phyloP scores from a whole-genome alignment of 345 rosid species.

The Euclidium syriacum region DNA sequence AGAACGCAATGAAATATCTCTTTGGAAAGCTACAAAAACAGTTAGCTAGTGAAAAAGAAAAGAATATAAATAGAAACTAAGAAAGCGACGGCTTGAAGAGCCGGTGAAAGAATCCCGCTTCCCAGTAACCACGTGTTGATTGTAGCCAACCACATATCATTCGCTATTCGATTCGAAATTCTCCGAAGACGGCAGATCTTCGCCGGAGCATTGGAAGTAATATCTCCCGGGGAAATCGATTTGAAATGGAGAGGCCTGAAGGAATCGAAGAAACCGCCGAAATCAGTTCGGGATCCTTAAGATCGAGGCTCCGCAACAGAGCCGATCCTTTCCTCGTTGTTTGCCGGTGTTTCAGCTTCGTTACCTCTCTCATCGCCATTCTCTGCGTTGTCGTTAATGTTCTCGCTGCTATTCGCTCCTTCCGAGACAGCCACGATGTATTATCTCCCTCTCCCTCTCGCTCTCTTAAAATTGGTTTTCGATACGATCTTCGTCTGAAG shows the following conservation, averaged over 20 bases:
- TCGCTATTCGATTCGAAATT: not conserved
- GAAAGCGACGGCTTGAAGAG: not conserved
- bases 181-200: not conserved
- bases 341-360: constrained; percentile 69
- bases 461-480: not conserved
- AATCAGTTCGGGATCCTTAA: constrained; percentile 8
- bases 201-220: not conserved
- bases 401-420: constrained; percentile 78
- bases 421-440: constrained; percentile 75
- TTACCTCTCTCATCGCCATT: constrained; percentile 60
- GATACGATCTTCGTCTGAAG: constrained; percentile 12
- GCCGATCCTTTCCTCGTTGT: constrained; percentile 65
- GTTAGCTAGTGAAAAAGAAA: not conserved
- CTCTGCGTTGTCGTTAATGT: constrained; percentile 81
- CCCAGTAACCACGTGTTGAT: not conserved
- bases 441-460: not conserved
- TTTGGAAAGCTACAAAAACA: too few relatives aligned
- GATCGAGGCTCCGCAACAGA: constrained; percentile 26
- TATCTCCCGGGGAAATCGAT: not conserved
- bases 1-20: too few relatives aligned
- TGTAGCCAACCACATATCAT: not conserved
- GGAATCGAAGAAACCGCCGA: constrained; percentile 19
- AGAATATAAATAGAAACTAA: not conserved
- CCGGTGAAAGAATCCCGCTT: constrained; percentile 10
- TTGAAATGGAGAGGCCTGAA: constrained; percentile 23